Evolutionary conservation across 305 asterid species (phyloP), one percentile per base, ranked within the genome.

Genomic region (Ajuga reptans): DNA sequence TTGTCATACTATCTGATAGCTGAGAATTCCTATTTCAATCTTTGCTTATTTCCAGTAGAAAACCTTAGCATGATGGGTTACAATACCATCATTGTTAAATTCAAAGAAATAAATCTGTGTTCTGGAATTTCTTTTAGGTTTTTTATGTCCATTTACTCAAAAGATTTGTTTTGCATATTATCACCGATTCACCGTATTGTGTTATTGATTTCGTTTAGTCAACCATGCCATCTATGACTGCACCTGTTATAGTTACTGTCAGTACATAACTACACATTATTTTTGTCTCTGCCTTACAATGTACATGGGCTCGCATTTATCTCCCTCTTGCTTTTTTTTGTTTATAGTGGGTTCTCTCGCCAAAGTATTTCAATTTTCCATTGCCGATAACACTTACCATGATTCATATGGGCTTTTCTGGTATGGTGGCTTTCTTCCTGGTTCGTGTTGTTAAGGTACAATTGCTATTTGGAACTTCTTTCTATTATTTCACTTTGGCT

Each of bases 331-430:
- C 29, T 21, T 75, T 56, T 72, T 78, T 69, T 77, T 66, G 71
- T 50, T 56, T 83, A 84, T 88, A 93, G 99, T 93, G 99, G 99
- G 96, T 93, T 74, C 96, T 93, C 76, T 93, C 99, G 9, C 99
- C 97, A 67, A 93, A 91, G 71, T 91, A 93, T 80, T 93, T 93
- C 91, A 91, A 93, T 78, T 91, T 93, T 71, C 96, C 99, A 14
- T 80, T 89, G 45, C 99, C 99, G 27, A 91, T 93, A 53, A 91
- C 98, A 36, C 97, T 92, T 70, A 92, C 98, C 70, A 93, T 93
- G 99, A 91, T 93, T 66, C 99, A 93, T 62, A 93, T 93, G 99
- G 99, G 96, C 47, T 91, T 93, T 87, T 91, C 97, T 12, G 97
- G 96, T 61, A 49, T 84, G 74, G 99, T 93, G 72, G 96, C 99